Evolutionary conservation across 805 yeast genomes (phyloP), one percentile per base, ranked within the genome.

Genomic region (Tetrapisispora taiwanensis): DNA sequence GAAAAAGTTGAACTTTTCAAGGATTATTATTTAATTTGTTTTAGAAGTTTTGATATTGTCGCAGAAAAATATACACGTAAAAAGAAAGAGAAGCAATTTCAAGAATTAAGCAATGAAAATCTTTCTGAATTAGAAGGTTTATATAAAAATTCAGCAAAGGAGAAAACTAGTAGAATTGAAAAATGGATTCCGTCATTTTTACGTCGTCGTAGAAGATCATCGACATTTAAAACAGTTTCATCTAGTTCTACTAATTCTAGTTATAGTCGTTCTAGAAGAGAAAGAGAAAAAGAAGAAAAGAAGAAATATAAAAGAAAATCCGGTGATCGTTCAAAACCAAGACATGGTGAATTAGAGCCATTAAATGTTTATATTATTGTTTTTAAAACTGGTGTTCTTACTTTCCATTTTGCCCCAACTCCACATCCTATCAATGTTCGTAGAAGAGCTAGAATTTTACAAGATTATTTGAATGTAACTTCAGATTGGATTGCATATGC

Each of bases 401-500:
- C 97, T 0, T 88, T 92, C 67, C 98, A 92, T 66, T 87, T 86
- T 63, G 81, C 87, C 9, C 90, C 96, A 12, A 87, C 97, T 0
- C 95, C 96, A 3, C 98, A 92, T 63, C 95, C 97, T 0, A 84
- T 88, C 40, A 92, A 92, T 58, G 98, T 92, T 28, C 76, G 98
- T 53, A 75, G 97, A 61, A 77, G 98, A 60, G 95, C 95, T 0
- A 72, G 98, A 46, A 67, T 92, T 50, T 71, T 90, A 49, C 73
- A 81, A 48, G 98, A 92, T 60, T 90, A 89, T 58, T 69, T 92
- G 48, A 86, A 85, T 2, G 95, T 92, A 5, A 78, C 90, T 2
- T 79, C 97, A 0, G 97, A 92, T 62, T 92, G 98, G 98, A 82
- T 92, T 38, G 90, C 96, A 1, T 92, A 92, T 65, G 97, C 97